Evolutionary conservation across 768 basidiomycete species (phyloP).

Genomic region (Strobilomyces dryophilus): DNA sequence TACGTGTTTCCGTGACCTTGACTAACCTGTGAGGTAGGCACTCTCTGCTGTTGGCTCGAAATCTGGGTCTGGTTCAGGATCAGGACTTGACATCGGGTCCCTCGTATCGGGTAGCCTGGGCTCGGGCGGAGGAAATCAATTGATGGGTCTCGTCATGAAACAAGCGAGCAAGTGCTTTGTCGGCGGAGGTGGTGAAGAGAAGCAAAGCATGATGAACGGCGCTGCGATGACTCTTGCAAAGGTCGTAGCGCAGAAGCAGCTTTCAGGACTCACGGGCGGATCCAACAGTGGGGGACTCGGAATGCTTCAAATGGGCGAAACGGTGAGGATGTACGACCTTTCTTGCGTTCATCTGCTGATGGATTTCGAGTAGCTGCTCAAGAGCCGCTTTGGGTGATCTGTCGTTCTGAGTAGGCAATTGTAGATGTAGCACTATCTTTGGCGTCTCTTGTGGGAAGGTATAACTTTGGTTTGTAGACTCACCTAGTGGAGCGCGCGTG

Average conservation of each 20-base stretch:
- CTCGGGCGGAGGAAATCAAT: slow-evolving; percentile 50
- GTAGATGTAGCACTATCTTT: too few relatives aligned
- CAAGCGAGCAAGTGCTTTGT: slow-evolving; percentile 75
- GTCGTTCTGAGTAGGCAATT: too few relatives aligned
- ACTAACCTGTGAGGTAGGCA: slow-evolving; percentile 15
- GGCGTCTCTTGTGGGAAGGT: too few relatives aligned
- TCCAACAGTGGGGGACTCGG: slow-evolving; percentile 68
- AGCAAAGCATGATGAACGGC: slow-evolving; percentile 81
- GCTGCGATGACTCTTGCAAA: slow-evolving; percentile 88
- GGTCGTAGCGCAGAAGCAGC: slow-evolving; percentile 64
- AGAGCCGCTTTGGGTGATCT: too few relatives aligned
- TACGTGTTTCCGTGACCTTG: background rate
- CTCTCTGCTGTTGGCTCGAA: slow-evolving; percentile 11
- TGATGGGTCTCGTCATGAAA: slow-evolving; percentile 85
- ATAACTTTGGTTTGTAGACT: too few relatives aligned
- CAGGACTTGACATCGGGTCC: slow-evolving; percentile 32
- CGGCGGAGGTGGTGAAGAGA: slow-evolving; percentile 52
- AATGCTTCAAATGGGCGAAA: slow-evolving; percentile 41
- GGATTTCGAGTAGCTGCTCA: background rate
- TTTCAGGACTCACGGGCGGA: slow-evolving; percentile 44
- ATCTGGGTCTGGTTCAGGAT: background rate
- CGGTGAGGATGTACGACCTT: slow-evolving; percentile 37
- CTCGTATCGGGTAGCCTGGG: slow-evolving; percentile 32
- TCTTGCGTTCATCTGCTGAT: background rate
- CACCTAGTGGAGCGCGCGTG: too few relatives aligned